Evolutionary conservation across 345 rosid genomes (phyloP).

Genomic region (Boechera stricta): DNA sequence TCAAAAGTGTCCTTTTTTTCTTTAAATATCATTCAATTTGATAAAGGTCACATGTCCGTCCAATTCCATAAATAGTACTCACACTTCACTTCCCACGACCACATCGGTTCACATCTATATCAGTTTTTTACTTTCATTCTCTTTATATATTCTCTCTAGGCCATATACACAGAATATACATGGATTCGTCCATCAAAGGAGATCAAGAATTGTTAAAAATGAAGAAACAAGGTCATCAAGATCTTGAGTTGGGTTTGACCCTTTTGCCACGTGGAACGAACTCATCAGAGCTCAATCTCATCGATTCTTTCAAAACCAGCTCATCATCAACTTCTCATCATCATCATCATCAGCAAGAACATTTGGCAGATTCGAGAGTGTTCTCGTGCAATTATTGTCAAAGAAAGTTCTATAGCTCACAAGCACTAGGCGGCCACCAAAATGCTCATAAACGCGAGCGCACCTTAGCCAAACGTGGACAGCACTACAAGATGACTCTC

Average conservation of each 20-base stretch:
- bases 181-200: slow-evolving; percentile 33
- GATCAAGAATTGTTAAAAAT: slow-evolving; percentile 26
- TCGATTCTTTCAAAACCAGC: slow-evolving; percentile 49
- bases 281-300: slow-evolving; percentile 56
- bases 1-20: slow-evolving; percentile 41
- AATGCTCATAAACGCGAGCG: slow-evolving; percentile 93
- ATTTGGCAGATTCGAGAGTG: slow-evolving; percentile 59
- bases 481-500: slow-evolving; percentile 44
- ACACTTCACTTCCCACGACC: slow-evolving; percentile 44
- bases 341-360: slow-evolving; percentile 26
- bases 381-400: slow-evolving; percentile 92
- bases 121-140: slow-evolving; percentile 23
- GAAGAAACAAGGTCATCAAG: slow-evolving; percentile 37
- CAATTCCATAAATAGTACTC: slow-evolving; percentile 44
- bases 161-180: slow-evolving; percentile 13
- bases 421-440: slow-evolving; percentile 97
- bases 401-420: slow-evolving; percentile 93
- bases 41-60: slow-evolving; percentile 42
- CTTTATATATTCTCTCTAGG: slow-evolving; percentile 30
- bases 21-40: slow-evolving; percentile 36
- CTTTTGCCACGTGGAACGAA: slow-evolving; percentile 51
- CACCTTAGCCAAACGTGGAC: slow-evolving; percentile 82
- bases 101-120: slow-evolving; percentile 39
- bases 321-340: slow-evolving; percentile 35
- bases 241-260: slow-evolving; percentile 66